Percentiles rank a stretch among this genome's conserved stretches.
Evolutionary conservation across 352 stramenopile genomes (phyloP).

Genomic region (Ophiocytium majus): DNA sequence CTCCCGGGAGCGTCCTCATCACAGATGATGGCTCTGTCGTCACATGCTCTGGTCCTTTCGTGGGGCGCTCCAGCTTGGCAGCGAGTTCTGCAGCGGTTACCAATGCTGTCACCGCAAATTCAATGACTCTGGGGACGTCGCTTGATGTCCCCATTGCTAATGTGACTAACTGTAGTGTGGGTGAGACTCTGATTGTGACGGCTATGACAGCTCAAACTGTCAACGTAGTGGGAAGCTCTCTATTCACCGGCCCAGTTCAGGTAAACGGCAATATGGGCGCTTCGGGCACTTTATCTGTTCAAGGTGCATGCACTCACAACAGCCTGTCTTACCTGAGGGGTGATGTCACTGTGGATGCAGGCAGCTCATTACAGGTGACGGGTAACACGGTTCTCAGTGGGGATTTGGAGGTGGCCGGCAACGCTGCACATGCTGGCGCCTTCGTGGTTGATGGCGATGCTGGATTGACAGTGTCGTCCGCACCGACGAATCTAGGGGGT

Average conservation of each 20-base stretch:
- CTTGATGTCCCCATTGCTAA: neutral
- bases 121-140: neutral
- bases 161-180: neutral
- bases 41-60: neutral
- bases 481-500: neutral
- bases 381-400: neutral
- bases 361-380: neutral
- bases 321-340: neutral
- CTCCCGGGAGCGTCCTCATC: neutral
- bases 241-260: neutral
- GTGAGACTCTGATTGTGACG: neutral
- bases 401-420: neutral
- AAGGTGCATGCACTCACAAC: neutral
- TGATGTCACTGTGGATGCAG: neutral
- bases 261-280: neutral
- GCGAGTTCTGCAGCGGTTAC: neutral
- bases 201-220: neutral
- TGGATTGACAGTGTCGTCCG: neutral
- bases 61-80: neutral
- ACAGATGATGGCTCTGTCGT: neutral
- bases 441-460: neutral
- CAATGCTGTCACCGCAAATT: neutral
- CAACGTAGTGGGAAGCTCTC: neutral
- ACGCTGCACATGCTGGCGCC: neutral
- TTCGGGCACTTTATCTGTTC: neutral